Base-by-base conservation (phyloP, 2,329 filamentous ascomycete species). In the Cordyceps militaris region DNA sequence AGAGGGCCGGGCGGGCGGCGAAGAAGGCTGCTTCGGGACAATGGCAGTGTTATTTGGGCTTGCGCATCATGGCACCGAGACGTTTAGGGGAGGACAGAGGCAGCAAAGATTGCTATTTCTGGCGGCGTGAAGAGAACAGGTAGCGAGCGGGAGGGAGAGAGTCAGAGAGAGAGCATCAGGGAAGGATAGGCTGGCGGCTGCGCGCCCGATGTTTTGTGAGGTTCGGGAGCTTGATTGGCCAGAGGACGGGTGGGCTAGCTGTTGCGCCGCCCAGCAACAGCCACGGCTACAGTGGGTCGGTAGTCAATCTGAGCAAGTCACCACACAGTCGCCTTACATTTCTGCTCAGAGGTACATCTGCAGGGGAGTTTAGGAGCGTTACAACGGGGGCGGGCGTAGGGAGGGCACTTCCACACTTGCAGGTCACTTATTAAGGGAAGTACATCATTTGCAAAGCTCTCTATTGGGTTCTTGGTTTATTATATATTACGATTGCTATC, bases 241-340 rank as follows among this genome's bases (percentile, higher is more conserved):
- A 43, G 19, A 36, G 3, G 10, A 28, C 28, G n/a, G 30, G 34
- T 28, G 46, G 54, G 44, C 34, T 56, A 44, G 54, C 28, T 49
- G 54, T 56, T n/a, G n/a, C n/a, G n/a, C 24, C 34, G 34, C 54
- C 44, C 54, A 49, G 54, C 54, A 56, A 56, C 54, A 56, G 32
- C 38, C 38, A 42, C 49, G n/a, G 50, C 50, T 52, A 16, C n/a
- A n/a, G 38, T 42, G 38, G 38, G 38, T n/a, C 38, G 19, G 16
- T 19, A 8, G 38, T 42, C 34, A 36, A 16, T 36, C 34, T 36
- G 28, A 42, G 36, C 32, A 34, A 40, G n/a, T 40, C 36, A 16
- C 36, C 36, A 40, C 14, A 40, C 13, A 40, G n/a, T 4, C 11
- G 16, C 36, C 36, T 5, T 42, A 19, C 16, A n/a, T 6, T 19